Evolutionary conservation across 2,329 filamentous ascomycete genomes (phyloP), one percentile per base, ranked within the genome.

Genomic region (Botryotinia globosa): DNA sequence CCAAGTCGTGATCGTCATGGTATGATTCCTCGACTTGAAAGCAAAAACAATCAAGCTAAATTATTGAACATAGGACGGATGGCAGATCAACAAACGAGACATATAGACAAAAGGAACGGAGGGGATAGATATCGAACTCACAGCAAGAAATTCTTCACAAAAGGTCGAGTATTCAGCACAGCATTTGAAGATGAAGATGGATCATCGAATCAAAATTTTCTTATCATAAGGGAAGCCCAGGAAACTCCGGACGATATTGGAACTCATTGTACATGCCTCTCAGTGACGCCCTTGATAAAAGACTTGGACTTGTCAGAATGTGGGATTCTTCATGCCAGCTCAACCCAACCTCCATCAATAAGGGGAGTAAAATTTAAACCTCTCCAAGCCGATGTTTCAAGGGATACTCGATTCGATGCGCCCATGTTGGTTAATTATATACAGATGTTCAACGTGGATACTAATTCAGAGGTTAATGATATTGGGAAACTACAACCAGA

Each of bases 361-460:
- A 32, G 58, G 14, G 66, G 51, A 9, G 54, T 69, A 1, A 39
- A 58, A 18, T 56, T 39, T 4, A 54, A 69, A 69, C 51, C 66
- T 3, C 16, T 69, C 9, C 66, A 42, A 25, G 6, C 59, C 37
- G n/a, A 34, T 1, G 10, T 58, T 22, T n/a, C 66, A 9, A 45
- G 39, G 14, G 66, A 42, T 16, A 25, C 20, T 12, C 58, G 16
- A 44, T 44, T 59, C 42, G 51, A 69, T 59, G n/a, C 37, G 12
- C 66, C 61, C 16, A 58, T 59, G 39, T 44, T 69, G 37, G 66
- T 69, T 20, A 59, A 69, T 42, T 69, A 69, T 34, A 32, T 58
- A 6, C 58, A 56, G 6, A 44, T 59, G 54, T 44, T 69, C 39
- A 69, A 56, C 16, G 51, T 69, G 54, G 66, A 69, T 45, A 69